A percentile compares a stretch with the other conserved stretches of the same genome.
These are phyloP conservation scores for Scedosporium dehoogii DNA, from an alignment of 2,329 filamentous ascomycete species.

Conservation along the genomic window DNA sequence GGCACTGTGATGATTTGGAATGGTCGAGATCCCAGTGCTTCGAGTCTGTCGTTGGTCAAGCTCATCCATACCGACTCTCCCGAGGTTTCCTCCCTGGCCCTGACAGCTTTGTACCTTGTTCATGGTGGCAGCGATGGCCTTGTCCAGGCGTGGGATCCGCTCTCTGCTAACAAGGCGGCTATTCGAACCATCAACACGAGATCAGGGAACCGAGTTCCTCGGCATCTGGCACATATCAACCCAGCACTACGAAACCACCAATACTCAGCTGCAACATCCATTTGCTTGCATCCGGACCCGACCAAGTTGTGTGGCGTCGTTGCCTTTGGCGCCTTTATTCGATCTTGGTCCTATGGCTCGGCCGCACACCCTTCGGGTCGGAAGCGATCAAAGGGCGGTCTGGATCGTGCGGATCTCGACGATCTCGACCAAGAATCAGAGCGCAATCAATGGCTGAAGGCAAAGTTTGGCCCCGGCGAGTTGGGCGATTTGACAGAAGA, in stretches of 20 bases:
- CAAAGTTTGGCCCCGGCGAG: conserved; percentile 72
- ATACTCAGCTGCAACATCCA: conserved; percentile 72
- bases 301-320: conserved; percentile 78
- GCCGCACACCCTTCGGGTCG: conserved; percentile 64
- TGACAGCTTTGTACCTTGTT: conserved; percentile 80
- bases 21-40: conserved; percentile 48
- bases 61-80: conserved; percentile 86
- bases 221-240: conserved; percentile 49
- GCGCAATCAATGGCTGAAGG: conserved; percentile 59
- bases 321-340: conserved; percentile 74
- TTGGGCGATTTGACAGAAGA: conserved; percentile 58
- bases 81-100: conserved; percentile 69
- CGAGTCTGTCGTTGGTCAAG: conserved; percentile 58
- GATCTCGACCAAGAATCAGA: conserved; percentile 80
- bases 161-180: conserved; percentile 68
- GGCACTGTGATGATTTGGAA: conserved; percentile 82
- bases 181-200: conserved; percentile 80
- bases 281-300: conserved; percentile 79
- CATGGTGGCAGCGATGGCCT: conserved; percentile 92
- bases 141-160: conserved; percentile 93
- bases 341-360: conserved; percentile 91
- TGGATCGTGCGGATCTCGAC: conserved; percentile 56
- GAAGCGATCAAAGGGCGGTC: conserved; percentile 55
- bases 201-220: conserved; percentile 72
- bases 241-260: conserved; percentile 58